Conservation (phyloP, 2,329 filamentous ascomycete species). For the Ascocoryne sarcoides region DNA sequence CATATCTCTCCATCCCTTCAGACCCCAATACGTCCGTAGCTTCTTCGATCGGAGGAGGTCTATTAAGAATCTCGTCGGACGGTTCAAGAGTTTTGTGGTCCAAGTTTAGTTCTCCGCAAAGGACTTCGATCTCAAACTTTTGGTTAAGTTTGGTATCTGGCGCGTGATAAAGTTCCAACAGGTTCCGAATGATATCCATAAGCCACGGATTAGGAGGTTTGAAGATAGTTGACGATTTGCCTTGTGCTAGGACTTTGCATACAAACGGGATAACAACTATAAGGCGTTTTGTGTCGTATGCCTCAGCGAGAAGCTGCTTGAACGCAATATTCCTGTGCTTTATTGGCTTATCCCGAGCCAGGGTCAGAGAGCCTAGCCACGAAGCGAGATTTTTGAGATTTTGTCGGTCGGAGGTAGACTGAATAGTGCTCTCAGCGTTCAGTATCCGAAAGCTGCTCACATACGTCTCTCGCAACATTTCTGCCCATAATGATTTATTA, state of each 20-base stretch:
- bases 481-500: slow-evolving; percentile 69
- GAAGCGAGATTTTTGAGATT: slow-evolving; percentile 88
- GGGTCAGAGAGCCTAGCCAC: slow-evolving; percentile 88
- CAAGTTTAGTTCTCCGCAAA: slow-evolving; percentile 87
- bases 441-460: slow-evolving; percentile 77
- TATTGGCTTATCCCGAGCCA: slow-evolving; percentile 90
- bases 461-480: slow-evolving; percentile 91
- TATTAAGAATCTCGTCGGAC: slow-evolving; percentile 74
- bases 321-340: slow-evolving; percentile 96
- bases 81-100: slow-evolving; percentile 89
- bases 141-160: slow-evolving; percentile 84
- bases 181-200: slow-evolving; percentile 86
- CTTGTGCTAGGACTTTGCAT: slow-evolving; percentile 88
- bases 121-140: slow-evolving; percentile 96
- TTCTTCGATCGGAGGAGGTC: slow-evolving; percentile 54
- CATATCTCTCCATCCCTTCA: slow-evolving; percentile 72
- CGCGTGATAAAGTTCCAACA: slow-evolving; percentile 89
- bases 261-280: slow-evolving; percentile 94
- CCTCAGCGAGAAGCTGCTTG: slow-evolving; percentile 89
- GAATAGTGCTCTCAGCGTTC: slow-evolving; percentile 80
- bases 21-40: slow-evolving; percentile 44
- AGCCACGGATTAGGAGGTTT: slow-evolving; percentile 94
- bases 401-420: slow-evolving; percentile 72
- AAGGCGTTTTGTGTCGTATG: slow-evolving; percentile 83
- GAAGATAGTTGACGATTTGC: slow-evolving; percentile 78